Percentiles rank a stretch among this genome's conserved stretches.
Conservation (phyloP, 192 early-diverging fungal genomes). For the Backusella parvicylindrica region DNA sequence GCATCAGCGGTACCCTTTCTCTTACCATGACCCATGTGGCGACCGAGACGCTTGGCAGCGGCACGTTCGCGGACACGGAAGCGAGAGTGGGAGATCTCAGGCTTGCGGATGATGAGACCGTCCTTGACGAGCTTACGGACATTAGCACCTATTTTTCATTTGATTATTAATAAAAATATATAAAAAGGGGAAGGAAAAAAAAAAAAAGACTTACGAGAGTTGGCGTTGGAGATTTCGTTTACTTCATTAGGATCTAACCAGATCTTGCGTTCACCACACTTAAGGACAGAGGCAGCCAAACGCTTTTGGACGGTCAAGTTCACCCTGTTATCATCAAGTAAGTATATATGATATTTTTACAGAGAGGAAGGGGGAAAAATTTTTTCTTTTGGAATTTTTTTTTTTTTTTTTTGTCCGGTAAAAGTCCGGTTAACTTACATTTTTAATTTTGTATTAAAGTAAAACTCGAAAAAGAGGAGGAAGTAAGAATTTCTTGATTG, state of each 20-base stretch:
- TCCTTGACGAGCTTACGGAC: slow-evolving; percentile 97
- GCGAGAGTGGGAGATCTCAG: slow-evolving; percentile 80
- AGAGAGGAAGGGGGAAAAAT: neutral
- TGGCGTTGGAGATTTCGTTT: slow-evolving; percentile 92
- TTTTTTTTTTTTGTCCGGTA: neutral
- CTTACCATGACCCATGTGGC: slow-evolving; percentile 93
- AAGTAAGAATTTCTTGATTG: neutral
- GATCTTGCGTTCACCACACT: slow-evolving; percentile 97
- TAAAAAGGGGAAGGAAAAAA: neutral
- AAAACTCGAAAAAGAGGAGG: neutral
- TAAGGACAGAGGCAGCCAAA: slow-evolving; percentile 93
- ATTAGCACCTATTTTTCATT: slow-evolving; percentile 70
- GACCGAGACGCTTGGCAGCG: slow-evolving; percentile 95
- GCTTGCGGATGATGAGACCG: slow-evolving; percentile 96
- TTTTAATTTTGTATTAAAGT: neutral
- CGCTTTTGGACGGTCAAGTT: slow-evolving; percentile 89
- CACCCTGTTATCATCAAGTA: slow-evolving; percentile 48
- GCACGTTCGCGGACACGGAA: slow-evolving; percentile 89
- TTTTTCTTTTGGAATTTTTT: neutral
- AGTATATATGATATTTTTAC: too few relatives aligned
- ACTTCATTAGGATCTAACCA: slow-evolving; percentile 98
- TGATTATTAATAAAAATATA: neutral
- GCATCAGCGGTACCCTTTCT: slow-evolving; percentile 95
- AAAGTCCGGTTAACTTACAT: neutral
- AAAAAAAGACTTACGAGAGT: slow-evolving; percentile 81